Percentiles rank a stretch among this genome's conserved stretches.
Conservation (phyloP, 2,329 filamentous ascomycete genomes). For the Periconia digitata region DNA sequence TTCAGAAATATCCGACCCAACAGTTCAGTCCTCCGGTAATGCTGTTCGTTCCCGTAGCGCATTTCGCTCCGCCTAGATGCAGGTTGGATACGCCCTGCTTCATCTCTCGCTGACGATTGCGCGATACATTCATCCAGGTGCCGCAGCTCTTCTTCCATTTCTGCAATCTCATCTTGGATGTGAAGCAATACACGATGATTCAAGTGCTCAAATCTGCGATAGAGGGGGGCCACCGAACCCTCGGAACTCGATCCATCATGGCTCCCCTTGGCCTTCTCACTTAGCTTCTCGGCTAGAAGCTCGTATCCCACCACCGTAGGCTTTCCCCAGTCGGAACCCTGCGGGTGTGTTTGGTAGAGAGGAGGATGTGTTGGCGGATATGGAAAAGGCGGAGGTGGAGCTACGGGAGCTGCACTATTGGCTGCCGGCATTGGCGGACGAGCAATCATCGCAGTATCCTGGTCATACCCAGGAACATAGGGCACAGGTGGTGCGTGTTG, state of each 20-base stretch:
- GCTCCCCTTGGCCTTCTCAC: conserved; percentile 26
- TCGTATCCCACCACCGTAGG: conserved; percentile 42
- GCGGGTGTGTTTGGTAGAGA: conserved; percentile 26
- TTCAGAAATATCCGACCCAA: conserved; percentile 67
- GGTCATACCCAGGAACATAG: conserved; percentile 23
- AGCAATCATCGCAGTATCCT: conserved; percentile 24
- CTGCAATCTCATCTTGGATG: conserved; percentile 80
- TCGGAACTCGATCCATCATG: conserved; percentile 12
- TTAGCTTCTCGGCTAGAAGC: conserved; percentile 40
- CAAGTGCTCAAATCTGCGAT: conserved; percentile 78
- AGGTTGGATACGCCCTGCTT: conserved; percentile 44
- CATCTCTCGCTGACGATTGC: conserved; percentile 35
- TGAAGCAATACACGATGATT: conserved; percentile 82
- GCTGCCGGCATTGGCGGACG: conserved; percentile 24
- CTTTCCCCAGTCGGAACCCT: conserved; percentile 24
- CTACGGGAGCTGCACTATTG: conserved; percentile 6
- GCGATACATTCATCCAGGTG: conserved; percentile 65
- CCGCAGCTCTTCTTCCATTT: conserved; percentile 77
- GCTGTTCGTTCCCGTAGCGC: conserved; percentile 57
- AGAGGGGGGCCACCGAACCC: conserved; percentile 60
- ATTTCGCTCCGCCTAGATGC: conserved; percentile 63
- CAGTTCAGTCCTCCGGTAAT: conserved; percentile 62
- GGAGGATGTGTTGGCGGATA: conserved; percentile 26
- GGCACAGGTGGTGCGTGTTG: conserved; percentile 18
- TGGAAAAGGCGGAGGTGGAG: conserved; percentile 20